Conservation (phyloP, 2,329 filamentous ascomycete species). For the Calonectria pteridis region DNA sequence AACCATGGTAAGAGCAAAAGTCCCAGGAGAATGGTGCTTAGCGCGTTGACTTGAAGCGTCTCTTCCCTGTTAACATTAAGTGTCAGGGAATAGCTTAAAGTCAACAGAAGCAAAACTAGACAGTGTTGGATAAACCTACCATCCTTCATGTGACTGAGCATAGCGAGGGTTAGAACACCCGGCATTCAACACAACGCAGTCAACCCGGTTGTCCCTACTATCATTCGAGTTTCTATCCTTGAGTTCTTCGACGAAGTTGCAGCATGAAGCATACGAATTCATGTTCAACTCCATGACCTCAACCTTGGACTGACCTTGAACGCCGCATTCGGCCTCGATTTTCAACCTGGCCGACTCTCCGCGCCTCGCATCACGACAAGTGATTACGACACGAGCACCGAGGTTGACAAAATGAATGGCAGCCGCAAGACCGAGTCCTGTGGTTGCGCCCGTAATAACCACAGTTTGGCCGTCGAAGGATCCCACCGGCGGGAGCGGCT, state of each 20-base stretch:
- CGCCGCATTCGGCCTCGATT: not conserved
- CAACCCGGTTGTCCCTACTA: not conserved
- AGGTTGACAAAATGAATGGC: not conserved
- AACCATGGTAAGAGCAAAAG: not conserved
- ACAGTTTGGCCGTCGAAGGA: not conserved
- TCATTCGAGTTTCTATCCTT: not conserved
- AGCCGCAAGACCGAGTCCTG: not conserved
- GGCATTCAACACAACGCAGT: not conserved
- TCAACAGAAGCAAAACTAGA: not conserved
- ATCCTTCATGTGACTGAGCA: not conserved
- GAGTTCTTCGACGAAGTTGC: not conserved
- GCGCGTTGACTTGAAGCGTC: not conserved
- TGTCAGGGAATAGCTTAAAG: not conserved
- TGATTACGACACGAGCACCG: not conserved
- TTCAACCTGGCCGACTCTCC: not conserved
- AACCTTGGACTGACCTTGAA: not conserved
- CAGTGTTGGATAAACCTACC: not conserved
- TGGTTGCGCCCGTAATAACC: not conserved
- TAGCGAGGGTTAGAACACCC: not conserved
- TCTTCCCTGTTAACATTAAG: not conserved
- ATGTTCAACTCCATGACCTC: not conserved
- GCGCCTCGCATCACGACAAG: not conserved
- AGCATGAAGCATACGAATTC: not conserved
- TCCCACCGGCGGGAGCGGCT: not conserved
- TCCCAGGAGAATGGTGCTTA: not conserved